Percentiles rank a stretch among this genome's conserved stretches.
Evolutionary conservation across 2,329 filamentous ascomycete genomes (phyloP).

Genomic region (Paecilomyces variotii): DNA sequence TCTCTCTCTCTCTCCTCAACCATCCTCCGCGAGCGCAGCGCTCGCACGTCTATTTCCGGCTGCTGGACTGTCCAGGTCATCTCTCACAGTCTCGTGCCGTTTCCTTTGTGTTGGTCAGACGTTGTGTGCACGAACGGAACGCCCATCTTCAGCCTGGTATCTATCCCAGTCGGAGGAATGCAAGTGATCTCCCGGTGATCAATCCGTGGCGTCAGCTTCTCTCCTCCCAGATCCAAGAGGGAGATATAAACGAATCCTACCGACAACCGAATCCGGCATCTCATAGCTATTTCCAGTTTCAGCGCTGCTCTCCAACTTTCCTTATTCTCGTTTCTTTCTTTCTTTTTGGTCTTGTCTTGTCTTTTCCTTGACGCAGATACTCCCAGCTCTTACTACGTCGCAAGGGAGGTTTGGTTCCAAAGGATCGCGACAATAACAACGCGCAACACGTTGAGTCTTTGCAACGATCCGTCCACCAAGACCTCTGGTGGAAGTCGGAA

Average conservation of each 20-base stretch:
- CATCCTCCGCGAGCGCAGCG: slow-evolving; percentile 2
- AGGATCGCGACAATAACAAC: background rate
- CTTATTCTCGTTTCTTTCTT: slow-evolving; percentile 4
- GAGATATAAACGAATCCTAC: background rate
- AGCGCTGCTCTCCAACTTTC: background rate
- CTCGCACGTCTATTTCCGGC: slow-evolving; percentile 1
- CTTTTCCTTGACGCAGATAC: background rate
- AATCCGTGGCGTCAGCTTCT: background rate
- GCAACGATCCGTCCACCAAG: background rate
- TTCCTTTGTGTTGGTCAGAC: slow-evolving; percentile 20
- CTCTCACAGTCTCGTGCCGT: slow-evolving; percentile 1
- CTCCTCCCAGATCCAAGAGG: background rate
- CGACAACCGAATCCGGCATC: slow-evolving; percentile 7
- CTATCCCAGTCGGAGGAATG: background rate
- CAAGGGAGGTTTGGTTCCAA: background rate
- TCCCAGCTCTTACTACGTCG: background rate
- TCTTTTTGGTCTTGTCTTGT: background rate
- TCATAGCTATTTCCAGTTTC: background rate
- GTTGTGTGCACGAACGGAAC: slow-evolving; percentile 14
- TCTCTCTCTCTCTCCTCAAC: slow-evolving; percentile 2
- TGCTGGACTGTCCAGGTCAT: background rate
- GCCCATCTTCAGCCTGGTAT: background rate
- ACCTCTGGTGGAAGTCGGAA: background rate
- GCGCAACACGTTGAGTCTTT: background rate
- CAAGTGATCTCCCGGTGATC: background rate